phyloP scores from a whole-genome alignment of 345 rosid genomes.

The Murraya paniculata region DNA sequence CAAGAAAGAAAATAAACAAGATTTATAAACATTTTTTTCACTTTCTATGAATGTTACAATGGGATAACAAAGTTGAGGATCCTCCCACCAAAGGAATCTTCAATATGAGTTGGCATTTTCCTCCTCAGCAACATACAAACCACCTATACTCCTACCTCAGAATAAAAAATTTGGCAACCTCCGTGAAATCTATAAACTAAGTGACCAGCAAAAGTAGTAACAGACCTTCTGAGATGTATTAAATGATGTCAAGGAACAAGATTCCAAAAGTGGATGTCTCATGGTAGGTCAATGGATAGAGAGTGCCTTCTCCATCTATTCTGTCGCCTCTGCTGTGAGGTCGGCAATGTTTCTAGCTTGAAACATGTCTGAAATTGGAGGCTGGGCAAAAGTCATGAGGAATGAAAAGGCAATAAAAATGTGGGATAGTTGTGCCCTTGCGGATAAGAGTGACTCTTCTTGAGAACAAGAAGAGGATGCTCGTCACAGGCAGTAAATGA shows the following conservation, averaged over 20 bases:
- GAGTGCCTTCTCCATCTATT: slow-evolving; percentile 63
- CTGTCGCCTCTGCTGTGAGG: slow-evolving; percentile 73
- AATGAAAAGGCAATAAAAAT: slow-evolving; percentile 65
- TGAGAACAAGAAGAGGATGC: slow-evolving; percentile 67
- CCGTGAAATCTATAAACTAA: slow-evolving; percentile 61
- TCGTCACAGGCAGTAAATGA: slow-evolving; percentile 52
- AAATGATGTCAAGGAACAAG: slow-evolving; percentile 88
- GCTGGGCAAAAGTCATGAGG: slow-evolving; percentile 72
- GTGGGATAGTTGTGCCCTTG: slow-evolving; percentile 64
- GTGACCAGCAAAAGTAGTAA: slow-evolving; percentile 67
- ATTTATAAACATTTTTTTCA: not conserved
- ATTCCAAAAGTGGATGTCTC: slow-evolving; percentile 78
- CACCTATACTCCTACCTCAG: slow-evolving; percentile 31
- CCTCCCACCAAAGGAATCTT: slow-evolving; percentile 42
- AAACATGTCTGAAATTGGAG: slow-evolving; percentile 68
- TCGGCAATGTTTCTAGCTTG: slow-evolving; percentile 58
- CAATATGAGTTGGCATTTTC: slow-evolving; percentile 22
- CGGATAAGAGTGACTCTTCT: slow-evolving; percentile 60
- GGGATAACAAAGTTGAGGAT: slow-evolving; percentile 17
- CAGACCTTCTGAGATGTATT: slow-evolving; percentile 84
- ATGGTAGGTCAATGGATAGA: slow-evolving; percentile 64
- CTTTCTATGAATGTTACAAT: not conserved
- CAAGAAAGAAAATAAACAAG: not conserved
- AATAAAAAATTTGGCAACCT: slow-evolving; percentile 40
- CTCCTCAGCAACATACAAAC: slow-evolving; percentile 25